Conservation (phyloP, 2,329 filamentous ascomycete species). For the Pyrenophora graminea region DNA sequence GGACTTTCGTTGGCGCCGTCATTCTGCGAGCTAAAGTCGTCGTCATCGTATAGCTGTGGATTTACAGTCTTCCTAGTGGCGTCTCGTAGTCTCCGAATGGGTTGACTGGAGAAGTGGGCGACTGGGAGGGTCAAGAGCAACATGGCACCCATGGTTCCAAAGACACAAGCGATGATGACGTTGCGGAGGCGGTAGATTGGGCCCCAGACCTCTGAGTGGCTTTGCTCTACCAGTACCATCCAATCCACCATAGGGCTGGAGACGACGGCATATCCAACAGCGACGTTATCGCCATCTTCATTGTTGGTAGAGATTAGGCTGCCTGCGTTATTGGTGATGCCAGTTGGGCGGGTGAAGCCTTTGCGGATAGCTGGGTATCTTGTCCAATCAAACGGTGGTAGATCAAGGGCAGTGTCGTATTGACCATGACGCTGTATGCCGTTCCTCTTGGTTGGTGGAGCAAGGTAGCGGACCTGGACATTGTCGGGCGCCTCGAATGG, state of each 20-base stretch:
- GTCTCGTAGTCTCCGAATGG: slow-evolving; percentile 74
- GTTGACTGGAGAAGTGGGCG: slow-evolving; percentile 79
- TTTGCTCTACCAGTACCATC: slow-evolving; percentile 80
- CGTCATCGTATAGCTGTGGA: slow-evolving; percentile 62
- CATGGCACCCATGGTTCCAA: slow-evolving; percentile 76
- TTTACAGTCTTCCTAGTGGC: slow-evolving; percentile 76
- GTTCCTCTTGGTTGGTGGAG: slow-evolving; percentile 38
- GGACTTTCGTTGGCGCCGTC: slow-evolving; percentile 50
- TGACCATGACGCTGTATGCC: slow-evolving; percentile 31
- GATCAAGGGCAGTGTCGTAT: slow-evolving; percentile 29
- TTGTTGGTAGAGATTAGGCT: slow-evolving; percentile 71
- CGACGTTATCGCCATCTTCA: slow-evolving; percentile 70
- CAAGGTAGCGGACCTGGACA: slow-evolving; percentile 37
- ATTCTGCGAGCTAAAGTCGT: slow-evolving; percentile 45
- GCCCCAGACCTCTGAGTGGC: slow-evolving; percentile 71
- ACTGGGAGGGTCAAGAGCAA: slow-evolving; percentile 74
- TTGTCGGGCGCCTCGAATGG: slow-evolving; percentile 27
- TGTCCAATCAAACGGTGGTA: slow-evolving; percentile 59
- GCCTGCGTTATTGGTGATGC: slow-evolving; percentile 68
- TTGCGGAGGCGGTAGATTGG: slow-evolving; percentile 76
- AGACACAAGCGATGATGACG: slow-evolving; percentile 82
- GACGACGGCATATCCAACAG: slow-evolving; percentile 78
- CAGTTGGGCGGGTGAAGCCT: slow-evolving; percentile 58
- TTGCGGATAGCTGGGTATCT: slow-evolving; percentile 66
- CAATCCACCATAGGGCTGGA: slow-evolving; percentile 73